Base-by-base conservation (phyloP, 495 filamentous ascomycete genomes). In the Neurospora sp. region DNA sequence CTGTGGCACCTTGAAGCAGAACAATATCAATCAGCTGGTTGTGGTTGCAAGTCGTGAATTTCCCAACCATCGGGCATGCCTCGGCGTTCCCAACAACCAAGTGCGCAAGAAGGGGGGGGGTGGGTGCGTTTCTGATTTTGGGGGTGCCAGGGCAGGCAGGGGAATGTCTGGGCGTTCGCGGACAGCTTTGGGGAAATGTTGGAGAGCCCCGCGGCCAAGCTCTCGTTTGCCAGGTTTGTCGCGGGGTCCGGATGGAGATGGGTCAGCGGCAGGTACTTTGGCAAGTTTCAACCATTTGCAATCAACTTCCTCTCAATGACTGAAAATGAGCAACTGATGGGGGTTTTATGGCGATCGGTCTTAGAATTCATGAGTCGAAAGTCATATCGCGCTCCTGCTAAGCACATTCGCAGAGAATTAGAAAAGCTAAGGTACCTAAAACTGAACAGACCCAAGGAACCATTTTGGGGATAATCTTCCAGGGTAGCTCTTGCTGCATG, bases 101-200 rank as follows among this genome's bases (percentile, higher is more conserved):
- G 48, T 59, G 48, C 5, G 48, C 48, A 9, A 37, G 23, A 14
- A 2, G 27, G 23, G 48, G 20, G 27, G 23, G 48, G 20, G 27
- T 1, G 27, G 27, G 27, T 16, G 23, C n/a, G 44, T 48, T 11
- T 48, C n/a, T 48, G 44, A 20, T 48, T 48, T 48, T 48, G 44
- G n/a, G n/a, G n/a, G 44, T 48, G 44, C n/a, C 42, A 44, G 42
- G 42, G 16, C 42, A 44, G 41, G 41, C 41, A 44, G 42, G 76
- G 70, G 71, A 48, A 72, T 54, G 40, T 38, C 48, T 41, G 35
- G 27, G 39, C 38, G 16, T 69, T 42, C 70, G 41, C 75, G 75
- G 75, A 74, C 75, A 40, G 72, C 20, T 72, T 76, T 76, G 75
- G 75, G 75, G 75, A 69, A 74, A 72, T 54, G 48, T 75, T 72